phyloP scores from a whole-genome alignment of 352 stramenopile genomes.

The Blastocystis sp. region DNA sequence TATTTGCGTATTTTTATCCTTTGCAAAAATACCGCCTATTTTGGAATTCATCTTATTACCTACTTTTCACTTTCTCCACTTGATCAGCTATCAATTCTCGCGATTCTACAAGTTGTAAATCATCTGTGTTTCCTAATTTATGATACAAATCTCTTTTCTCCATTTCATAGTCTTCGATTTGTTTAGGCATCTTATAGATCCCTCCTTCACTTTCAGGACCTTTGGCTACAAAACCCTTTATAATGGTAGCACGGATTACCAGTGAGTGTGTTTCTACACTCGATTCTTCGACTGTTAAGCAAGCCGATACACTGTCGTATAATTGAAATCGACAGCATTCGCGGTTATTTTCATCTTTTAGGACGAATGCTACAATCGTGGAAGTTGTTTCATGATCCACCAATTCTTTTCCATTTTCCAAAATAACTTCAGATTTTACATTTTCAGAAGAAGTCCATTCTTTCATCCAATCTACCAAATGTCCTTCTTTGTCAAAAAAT shows the following conservation, averaged over 20 bases:
- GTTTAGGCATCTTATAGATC: not conserved
- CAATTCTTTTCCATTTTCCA: not conserved
- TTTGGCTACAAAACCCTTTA: too few species aligned
- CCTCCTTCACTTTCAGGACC: not conserved
- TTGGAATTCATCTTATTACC: not conserved
- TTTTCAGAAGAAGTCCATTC: not conserved
- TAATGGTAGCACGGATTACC: too few species aligned
- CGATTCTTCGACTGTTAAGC: not conserved
- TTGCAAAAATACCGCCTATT: not conserved
- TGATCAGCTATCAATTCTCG: not conserved
- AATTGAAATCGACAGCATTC: not conserved
- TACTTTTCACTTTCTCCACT: not conserved
- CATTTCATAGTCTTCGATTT: not conserved
- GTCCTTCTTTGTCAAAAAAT: not conserved
- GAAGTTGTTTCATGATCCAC: not conserved
- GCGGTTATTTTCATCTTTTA: not conserved
- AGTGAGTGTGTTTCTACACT: not conserved
- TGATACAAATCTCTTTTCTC: not conserved
- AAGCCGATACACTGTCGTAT: not conserved
- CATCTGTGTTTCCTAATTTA: not conserved
- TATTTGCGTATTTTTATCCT: not conserved
- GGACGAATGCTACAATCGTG: not conserved
- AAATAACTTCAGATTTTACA: not conserved
- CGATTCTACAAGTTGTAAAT: not conserved
- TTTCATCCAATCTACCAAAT: not conserved